Percentiles rank a stretch among this genome's conserved stretches.
Evolutionary conservation across 1,284 basidiomycete species (phyloP).

Genomic region (Malassezia sympodialis): DNA sequence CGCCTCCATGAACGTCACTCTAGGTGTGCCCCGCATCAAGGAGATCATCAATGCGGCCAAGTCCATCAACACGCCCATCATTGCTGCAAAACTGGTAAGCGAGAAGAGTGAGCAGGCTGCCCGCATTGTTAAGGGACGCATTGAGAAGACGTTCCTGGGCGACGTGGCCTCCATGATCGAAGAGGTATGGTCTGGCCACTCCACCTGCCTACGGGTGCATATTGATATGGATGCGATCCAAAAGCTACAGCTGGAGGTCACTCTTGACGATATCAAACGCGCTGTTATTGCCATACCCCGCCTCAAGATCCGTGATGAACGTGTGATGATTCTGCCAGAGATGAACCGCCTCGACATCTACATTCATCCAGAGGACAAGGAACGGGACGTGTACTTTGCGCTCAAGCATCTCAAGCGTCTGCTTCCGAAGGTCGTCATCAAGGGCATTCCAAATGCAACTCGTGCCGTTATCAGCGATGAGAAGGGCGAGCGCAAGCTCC

Average conservation of each 20-base stretch:
- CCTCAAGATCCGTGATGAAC: constrained; percentile 78
- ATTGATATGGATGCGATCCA: constrained; percentile 80
- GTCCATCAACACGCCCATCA: constrained; percentile 92
- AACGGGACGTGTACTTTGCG: constrained; percentile 54
- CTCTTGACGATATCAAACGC: constrained; percentile 84
- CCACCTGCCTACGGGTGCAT: constrained; percentile 86
- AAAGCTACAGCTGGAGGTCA: constrained; percentile 86
- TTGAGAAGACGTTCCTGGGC: constrained; percentile 89
- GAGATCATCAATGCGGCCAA: constrained; percentile 99
- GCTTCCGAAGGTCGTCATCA: constrained; percentile 40
- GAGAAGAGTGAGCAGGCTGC: constrained; percentile 65
- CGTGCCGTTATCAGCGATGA: constrained; percentile 46
- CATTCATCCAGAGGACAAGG: constrained; percentile 59
- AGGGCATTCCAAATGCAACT: constrained; percentile 39
- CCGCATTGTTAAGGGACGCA: constrained; percentile 88
- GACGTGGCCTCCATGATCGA: constrained; percentile 88
- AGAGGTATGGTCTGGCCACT: constrained; percentile 86
- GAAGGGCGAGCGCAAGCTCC: constrained; percentile 41
- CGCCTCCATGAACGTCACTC: constrained; percentile 98
- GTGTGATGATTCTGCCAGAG: constrained; percentile 36
- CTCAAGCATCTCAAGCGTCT: constrained; percentile 44
- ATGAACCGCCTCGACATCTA: constrained; percentile 77
- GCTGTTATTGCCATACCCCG: constrained; percentile 78
- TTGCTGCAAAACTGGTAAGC: constrained; percentile 84
- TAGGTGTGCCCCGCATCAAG: constrained; percentile 98